Percentiles rank a stretch among this genome's conserved stretches.
phyloP scores from a whole-genome alignment of 352 stramenopile species.

The Globisporangium irregulare region DNA sequence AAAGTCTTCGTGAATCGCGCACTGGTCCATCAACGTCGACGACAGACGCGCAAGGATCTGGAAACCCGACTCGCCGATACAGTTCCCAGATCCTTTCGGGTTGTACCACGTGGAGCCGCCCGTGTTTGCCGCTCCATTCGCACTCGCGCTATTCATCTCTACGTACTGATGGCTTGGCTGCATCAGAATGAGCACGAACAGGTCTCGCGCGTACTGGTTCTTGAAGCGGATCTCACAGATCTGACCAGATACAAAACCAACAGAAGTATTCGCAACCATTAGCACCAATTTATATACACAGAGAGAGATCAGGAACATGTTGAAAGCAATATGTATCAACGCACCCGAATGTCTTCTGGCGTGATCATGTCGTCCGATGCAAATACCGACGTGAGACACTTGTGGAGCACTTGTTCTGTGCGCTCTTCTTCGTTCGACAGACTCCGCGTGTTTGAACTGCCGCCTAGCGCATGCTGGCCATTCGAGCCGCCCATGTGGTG shows the following conservation, averaged over 20 bases:
- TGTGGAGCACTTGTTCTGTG: slow-evolving; percentile 80
- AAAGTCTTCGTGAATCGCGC: slow-evolving; percentile 73
- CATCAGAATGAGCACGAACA: slow-evolving; percentile 87
- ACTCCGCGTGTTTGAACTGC: slow-evolving; percentile 20
- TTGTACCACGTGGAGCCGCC: slow-evolving; percentile 67
- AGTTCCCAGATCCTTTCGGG: slow-evolving; percentile 78
- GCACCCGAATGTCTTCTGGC: slow-evolving; percentile 50
- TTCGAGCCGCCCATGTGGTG: slow-evolving; percentile 14
- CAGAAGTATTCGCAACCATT: too few relatives aligned
- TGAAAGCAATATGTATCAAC: slow-evolving; percentile 1
- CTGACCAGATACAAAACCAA: slow-evolving; percentile 22
- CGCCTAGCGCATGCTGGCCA: slow-evolving; percentile 13
- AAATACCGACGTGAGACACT: slow-evolving; percentile 78
- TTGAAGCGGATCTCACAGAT: slow-evolving; percentile 66
- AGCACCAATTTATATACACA: not conserved
- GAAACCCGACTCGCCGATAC: slow-evolving; percentile 70
- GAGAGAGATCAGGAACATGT: not conserved
- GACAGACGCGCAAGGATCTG: slow-evolving; percentile 53
- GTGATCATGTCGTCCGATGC: slow-evolving; percentile 69
- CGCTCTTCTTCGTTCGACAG: slow-evolving; percentile 72
- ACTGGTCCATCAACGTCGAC: slow-evolving; percentile 70
- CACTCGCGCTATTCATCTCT: slow-evolving; percentile 32
- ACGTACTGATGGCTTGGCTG: slow-evolving; percentile 77
- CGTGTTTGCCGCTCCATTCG: slow-evolving; percentile 12
- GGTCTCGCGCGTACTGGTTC: slow-evolving; percentile 60